A percentile compares a stretch with the other conserved stretches of the same genome.
Evolutionary conservation across 148 eudicot genomes (phyloP).

Genomic region (Spergularia marina): DNA sequence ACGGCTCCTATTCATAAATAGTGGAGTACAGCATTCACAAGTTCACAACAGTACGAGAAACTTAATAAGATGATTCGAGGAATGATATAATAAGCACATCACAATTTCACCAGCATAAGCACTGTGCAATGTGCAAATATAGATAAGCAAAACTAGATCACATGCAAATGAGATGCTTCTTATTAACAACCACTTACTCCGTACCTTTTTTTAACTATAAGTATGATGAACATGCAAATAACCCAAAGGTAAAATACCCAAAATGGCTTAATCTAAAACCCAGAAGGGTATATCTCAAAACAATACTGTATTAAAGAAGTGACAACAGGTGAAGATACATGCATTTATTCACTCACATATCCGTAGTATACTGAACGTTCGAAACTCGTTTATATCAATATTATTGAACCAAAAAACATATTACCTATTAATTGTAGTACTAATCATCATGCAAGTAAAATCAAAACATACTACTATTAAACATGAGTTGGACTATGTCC

Average conservation of each 20-base stretch:
- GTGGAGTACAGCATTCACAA: no score
- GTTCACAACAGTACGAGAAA: no score
- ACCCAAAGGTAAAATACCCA: no score
- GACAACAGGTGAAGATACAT: no score
- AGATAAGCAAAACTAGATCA: no score
- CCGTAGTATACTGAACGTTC: no score
- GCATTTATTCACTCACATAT: no score
- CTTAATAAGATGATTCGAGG: neutral
- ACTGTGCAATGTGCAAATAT: conserved; percentile 18
- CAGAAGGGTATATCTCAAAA: no score
- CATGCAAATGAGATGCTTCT: neutral
- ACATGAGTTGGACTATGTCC: neutral
- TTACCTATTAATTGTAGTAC: no score
- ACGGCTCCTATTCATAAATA: no score
- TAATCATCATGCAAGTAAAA: conserved; percentile 3
- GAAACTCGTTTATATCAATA: neutral
- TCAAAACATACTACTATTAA: neutral
- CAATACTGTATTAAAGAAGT: no score
- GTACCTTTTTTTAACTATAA: neutral
- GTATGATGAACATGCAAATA: conserved; percentile 1
- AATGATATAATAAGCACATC: neutral
- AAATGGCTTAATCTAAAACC: neutral
- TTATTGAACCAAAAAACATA: neutral
- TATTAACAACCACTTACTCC: neutral
- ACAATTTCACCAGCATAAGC: neutral